Conservation (phyloP, 2,329 filamentous ascomycete genomes). For the Aspergillus sojae region DNA sequence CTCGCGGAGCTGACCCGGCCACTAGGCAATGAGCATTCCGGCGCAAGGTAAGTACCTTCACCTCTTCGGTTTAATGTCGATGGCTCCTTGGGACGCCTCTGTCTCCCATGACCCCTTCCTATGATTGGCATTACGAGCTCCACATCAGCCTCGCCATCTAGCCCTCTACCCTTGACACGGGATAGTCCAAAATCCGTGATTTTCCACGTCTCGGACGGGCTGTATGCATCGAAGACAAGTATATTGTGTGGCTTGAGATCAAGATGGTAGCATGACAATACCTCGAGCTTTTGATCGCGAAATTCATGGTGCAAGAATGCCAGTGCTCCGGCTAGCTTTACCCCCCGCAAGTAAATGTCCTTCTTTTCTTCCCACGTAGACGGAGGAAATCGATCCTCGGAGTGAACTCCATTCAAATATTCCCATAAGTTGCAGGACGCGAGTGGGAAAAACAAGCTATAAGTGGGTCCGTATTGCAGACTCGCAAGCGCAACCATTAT, state of each 20-base stretch:
- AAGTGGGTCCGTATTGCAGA: constrained; percentile 36
- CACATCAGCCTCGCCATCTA: constrained; percentile 20
- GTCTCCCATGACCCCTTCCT: constrained; percentile 4
- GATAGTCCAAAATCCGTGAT: constrained; percentile 49
- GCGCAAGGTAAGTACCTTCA: constrained; percentile 43
- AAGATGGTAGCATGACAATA: constrained; percentile 46
- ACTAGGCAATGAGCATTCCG: constrained; percentile 30
- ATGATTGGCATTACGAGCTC: constrained; percentile 2
- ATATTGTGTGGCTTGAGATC: constrained; percentile 46
- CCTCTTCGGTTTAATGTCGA: constrained; percentile 3
- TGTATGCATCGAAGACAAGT: constrained; percentile 26
- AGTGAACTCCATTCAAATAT: constrained; percentile 36
- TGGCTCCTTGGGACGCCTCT: constrained; percentile 13
- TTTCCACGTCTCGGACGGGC: constrained; percentile 35
- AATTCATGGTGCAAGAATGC: constrained; percentile 44
- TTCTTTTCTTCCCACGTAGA: constrained; percentile 21
- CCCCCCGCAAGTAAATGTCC: constrained; percentile 30
- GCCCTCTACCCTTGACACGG: constrained; percentile 34
- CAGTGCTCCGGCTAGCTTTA: constrained; percentile 38
- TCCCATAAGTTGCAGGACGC: constrained; percentile 41
- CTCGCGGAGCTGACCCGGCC: constrained; percentile 38
- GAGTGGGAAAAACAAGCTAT: constrained; percentile 47
- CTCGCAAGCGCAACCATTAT: constrained; percentile 42
- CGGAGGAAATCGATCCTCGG: constrained; percentile 11
- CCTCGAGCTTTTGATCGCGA: constrained; percentile 18